Evolutionary conservation across 2,329 filamentous ascomycete species (phyloP), one percentile per base, ranked within the genome.

Genomic region (Akanthomyces dipterigenus): DNA sequence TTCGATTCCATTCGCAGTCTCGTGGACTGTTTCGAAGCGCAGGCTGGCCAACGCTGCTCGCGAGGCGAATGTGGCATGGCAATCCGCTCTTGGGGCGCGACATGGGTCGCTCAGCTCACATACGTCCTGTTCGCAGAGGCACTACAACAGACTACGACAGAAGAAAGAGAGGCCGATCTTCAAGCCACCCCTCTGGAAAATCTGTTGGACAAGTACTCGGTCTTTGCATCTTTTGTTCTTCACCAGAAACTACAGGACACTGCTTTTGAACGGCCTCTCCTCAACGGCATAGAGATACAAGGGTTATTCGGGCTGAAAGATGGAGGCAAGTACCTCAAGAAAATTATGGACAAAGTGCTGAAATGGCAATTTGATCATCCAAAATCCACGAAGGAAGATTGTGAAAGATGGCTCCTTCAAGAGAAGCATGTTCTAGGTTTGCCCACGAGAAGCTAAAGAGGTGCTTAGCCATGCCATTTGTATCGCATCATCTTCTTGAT

Each of bases 281-380:
- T 67, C 4, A 49, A 66, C 26, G 65, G 64, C 5, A 61, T 61
- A 16, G 53, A 63, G 28, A 63, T 67, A 5, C 61, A 63, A 38
- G 22, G 4, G 0, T 40, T 66, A 9, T 66, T 64, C 62, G 62
- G 63, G 4, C 5, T 63, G 1, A 22, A 55, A 14, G 50, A 42
- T 5, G 60, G 65, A 12, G 64, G 65, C 9, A 60, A 42, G 11
- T 67, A 61, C 34, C 16, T 66, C n/a, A 61, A 62, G 34, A 56
- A 1, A 4, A 61, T 61, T 14, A 26, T 63, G 1, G 59, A 65
- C 14, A 51, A 34, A 9, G 50, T 66, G 1, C 12, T 66, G 5
- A 58, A 40, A n/a, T 65, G 64, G 64, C 63, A 67, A 20, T 62
- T 67, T 49, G 63, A 66, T 34, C 53, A 65, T 24, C 49, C 18